These are phyloP conservation scores for Fusarium mangiferae DNA, from an alignment of 2,329 filamentous ascomycete species.

Conservation along the genomic window DNA sequence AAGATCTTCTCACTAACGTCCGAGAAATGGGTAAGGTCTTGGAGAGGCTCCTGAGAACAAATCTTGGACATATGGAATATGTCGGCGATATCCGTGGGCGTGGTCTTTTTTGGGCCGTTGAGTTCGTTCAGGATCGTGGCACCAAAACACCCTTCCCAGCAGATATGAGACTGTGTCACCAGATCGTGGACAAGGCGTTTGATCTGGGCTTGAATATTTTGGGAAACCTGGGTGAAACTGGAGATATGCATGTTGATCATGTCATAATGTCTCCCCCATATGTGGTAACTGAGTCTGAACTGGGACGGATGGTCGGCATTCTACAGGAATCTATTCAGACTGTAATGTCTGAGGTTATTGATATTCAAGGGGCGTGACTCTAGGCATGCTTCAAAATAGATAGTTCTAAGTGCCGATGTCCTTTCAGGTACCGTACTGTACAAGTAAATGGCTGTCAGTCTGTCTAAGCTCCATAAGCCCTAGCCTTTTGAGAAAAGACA, in stretches of 20 bases:
- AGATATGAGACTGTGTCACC: not conserved
- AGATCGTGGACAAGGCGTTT: not conserved
- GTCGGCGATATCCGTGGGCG: slow-evolving; percentile 3
- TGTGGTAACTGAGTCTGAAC: not conserved
- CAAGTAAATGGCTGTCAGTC: not conserved
- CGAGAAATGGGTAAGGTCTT: not conserved
- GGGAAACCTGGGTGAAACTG: not conserved
- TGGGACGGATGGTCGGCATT: not conserved
- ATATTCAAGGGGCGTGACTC: not conserved
- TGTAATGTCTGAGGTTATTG: not conserved
- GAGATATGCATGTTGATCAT: slow-evolving; percentile 1
- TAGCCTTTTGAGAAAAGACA: not conserved
- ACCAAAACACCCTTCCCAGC: not conserved
- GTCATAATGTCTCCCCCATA: slow-evolving; percentile 1
- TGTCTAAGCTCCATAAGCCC: not conserved
- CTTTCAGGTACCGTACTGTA: not conserved
- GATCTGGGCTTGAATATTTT: not conserved
- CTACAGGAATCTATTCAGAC: not conserved
- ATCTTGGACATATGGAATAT: not conserved
- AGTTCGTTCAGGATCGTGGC: not conserved
- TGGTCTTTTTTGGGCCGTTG: slow-evolving; percentile 6
- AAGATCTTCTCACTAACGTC: not conserved
- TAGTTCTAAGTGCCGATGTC: not conserved
- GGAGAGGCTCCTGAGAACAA: not conserved
- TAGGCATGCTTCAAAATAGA: not conserved